Base-by-base conservation (phyloP, 1,284 basidiomycete species). In the Ceratobasidium theobromae region DNA sequence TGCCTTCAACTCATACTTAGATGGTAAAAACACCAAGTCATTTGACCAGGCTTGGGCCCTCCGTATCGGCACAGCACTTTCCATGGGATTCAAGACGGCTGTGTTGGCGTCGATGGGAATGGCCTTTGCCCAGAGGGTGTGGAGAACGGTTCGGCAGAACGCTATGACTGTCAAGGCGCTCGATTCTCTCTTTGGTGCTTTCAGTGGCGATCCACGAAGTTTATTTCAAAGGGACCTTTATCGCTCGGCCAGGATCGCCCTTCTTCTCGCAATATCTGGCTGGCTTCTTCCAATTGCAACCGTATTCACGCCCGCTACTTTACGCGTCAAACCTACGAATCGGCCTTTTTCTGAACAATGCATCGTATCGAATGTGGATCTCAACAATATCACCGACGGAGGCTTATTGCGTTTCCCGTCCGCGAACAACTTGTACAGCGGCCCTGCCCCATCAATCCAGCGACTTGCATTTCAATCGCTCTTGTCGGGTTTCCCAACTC, bases 41-140 rank as follows among this genome's bases (percentile, higher is more conserved):
- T 64, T 64, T 23, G 60, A 64, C 18, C 60, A 62, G 30, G 60
- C 60, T 28, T 64, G 60, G 60, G 60, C 60, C 30, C 51, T 64
- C 21, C 46, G 60, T n/a, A 64, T 64, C 16, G 60, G 60, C 16
- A 64, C 60, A 2, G 60, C 60, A 16, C 60, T 64, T 8, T 18
- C 60, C 18, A 51, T 64, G 48, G 60, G 46, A 14, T 43, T 64
- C 48, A 64, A 64, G 40, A 53, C 60, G 18, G 60, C 60, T 21
- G 5, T 53, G 12, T 43, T 64, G 23, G 60, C 60, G 21, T 64
- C 60, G 9, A 64, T 64, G 60, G 60, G 60, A 1, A 64, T 64
- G 60, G 33, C 48, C 4, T 64, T 64, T 30, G 25, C 60, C 5
- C 60, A 64, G 23, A 46, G 40, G 8, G 38, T 64, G 38, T 64